phyloP scores from a whole-genome alignment of 441 rosid species.

The Jatropha multifida region DNA sequence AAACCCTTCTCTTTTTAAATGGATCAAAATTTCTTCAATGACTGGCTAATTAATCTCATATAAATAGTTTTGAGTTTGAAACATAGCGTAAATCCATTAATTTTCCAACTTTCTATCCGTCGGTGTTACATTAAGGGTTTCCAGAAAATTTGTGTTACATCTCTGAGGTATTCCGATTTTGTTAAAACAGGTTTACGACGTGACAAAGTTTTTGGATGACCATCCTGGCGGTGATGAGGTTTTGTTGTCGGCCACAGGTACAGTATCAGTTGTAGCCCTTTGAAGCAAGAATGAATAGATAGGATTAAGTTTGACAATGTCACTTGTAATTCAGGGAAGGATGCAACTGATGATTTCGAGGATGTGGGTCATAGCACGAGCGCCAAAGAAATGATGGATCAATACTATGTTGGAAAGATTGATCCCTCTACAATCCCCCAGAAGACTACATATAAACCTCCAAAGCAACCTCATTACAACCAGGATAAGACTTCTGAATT shows the following conservation, averaged over 20 bases:
- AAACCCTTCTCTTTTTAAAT: not conserved
- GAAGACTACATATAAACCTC: slow-evolving; percentile 49
- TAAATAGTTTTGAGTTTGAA: not conserved
- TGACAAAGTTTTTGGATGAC: slow-evolving; percentile 86
- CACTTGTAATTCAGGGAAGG: slow-evolving; percentile 54
- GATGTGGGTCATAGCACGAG: slow-evolving; percentile 84
- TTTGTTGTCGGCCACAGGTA: slow-evolving; percentile 77
- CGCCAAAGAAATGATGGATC: slow-evolving; percentile 79
- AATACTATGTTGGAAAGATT: slow-evolving; percentile 67
- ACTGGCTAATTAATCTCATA: not conserved
- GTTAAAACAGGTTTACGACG: slow-evolving; percentile 64
- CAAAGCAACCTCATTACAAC: slow-evolving; percentile 56
- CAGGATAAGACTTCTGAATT: slow-evolving; percentile 72
- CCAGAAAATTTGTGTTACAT: not conserved
- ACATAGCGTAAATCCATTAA: not conserved
- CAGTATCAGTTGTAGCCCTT: not conserved
- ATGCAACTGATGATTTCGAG: slow-evolving; percentile 85
- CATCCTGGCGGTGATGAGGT: slow-evolving; percentile 98
- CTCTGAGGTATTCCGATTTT: not conserved
- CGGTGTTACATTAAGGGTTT: not conserved
- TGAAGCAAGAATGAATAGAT: not conserved
- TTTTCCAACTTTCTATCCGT: not conserved
- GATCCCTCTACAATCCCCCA: slow-evolving; percentile 51
- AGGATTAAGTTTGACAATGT: not conserved
- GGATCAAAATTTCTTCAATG: not conserved